These are phyloP conservation scores for Pseudogymnoascus destructans DNA, from an alignment of 2,329 filamentous ascomycete species.

Conservation along the genomic window DNA sequence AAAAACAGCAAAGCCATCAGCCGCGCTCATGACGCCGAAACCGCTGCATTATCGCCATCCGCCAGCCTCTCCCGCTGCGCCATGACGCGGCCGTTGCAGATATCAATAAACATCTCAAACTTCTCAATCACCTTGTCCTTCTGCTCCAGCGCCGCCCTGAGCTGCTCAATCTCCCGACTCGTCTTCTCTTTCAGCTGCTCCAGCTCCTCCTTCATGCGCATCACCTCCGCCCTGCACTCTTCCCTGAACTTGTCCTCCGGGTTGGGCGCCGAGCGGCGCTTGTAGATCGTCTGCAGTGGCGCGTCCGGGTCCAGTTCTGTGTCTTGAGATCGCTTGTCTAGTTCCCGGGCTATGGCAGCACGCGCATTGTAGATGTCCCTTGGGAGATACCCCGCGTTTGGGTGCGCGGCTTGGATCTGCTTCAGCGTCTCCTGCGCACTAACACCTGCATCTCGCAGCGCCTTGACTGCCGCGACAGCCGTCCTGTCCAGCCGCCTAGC, in stretches of 20 bases:
- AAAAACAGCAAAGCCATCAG: background rate
- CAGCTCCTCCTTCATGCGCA: slow-evolving; percentile 43
- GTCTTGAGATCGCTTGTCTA: slow-evolving; percentile 43
- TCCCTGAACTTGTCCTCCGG: slow-evolving; percentile 52
- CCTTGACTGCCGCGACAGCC: slow-evolving; percentile 54
- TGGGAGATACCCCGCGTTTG: slow-evolving; percentile 48
- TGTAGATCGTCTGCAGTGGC: slow-evolving; percentile 47
- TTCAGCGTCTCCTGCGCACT: slow-evolving; percentile 54
- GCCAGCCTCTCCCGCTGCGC: slow-evolving; percentile 42
- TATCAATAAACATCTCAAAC: slow-evolving; percentile 59
- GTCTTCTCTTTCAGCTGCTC: slow-evolving; percentile 42
- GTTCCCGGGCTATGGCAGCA: slow-evolving; percentile 53
- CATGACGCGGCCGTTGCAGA: slow-evolving; percentile 55
- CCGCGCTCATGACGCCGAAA: background rate
- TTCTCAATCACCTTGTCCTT: slow-evolving; percentile 49
- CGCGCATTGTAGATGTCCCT: slow-evolving; percentile 56
- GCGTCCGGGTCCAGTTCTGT: slow-evolving; percentile 42
- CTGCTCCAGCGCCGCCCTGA: slow-evolving; percentile 47
- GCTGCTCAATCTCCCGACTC: slow-evolving; percentile 42
- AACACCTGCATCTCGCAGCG: slow-evolving; percentile 50
- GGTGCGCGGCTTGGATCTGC: slow-evolving; percentile 50
- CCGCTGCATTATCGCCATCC: slow-evolving; percentile 16
- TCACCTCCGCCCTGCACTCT: slow-evolving; percentile 47
- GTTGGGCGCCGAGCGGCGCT: slow-evolving; percentile 31
- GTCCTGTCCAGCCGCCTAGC: slow-evolving; percentile 53